These are phyloP conservation scores for Sergeia podlipaevii DNA, from an alignment of 208 protist species.

Conservation along the genomic window DNA sequence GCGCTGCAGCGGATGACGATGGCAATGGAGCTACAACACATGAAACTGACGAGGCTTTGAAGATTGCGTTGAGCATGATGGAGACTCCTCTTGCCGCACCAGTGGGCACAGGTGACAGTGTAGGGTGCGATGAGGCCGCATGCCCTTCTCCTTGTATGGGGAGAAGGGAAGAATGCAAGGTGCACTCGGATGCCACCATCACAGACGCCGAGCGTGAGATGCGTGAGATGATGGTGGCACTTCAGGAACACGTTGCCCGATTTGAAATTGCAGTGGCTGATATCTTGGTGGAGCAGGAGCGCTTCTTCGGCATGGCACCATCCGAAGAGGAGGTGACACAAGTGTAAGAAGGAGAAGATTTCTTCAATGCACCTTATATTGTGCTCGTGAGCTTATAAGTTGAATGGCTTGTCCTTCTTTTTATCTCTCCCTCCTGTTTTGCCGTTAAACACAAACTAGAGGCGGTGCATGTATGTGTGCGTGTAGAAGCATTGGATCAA, in stretches of 20 bases:
- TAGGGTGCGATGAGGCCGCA: too few relatives aligned
- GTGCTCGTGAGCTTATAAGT: too few relatives aligned
- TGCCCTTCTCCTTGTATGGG: too few relatives aligned
- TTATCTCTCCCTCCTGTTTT: constrained; percentile 1
- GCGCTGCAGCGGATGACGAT: not conserved
- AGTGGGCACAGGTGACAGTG: too few relatives aligned
- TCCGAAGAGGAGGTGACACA: not conserved
- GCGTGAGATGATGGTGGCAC: constrained; percentile 31
- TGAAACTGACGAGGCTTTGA: too few relatives aligned
- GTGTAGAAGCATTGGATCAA: too few relatives aligned
- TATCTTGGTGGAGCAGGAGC: constrained; percentile 72
- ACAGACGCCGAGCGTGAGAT: constrained; percentile 31
- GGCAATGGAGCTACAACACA: not conserved
- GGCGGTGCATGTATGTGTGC: too few relatives aligned
- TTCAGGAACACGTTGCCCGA: constrained; percentile 54
- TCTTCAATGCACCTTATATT: too few relatives aligned
- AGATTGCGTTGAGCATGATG: too few relatives aligned
- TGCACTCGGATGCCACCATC: not conserved
- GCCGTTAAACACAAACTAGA: not conserved
- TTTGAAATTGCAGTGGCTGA: constrained; percentile 81
- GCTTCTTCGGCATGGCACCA: constrained; percentile 41
- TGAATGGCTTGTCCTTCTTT: constrained; percentile 4
- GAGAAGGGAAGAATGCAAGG: not conserved
- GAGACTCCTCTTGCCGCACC: too few relatives aligned
- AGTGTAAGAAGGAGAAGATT: too few relatives aligned